Evolutionary conservation across 2,329 filamentous ascomycete genomes (phyloP).

Genomic region (Cytospora piceae): DNA sequence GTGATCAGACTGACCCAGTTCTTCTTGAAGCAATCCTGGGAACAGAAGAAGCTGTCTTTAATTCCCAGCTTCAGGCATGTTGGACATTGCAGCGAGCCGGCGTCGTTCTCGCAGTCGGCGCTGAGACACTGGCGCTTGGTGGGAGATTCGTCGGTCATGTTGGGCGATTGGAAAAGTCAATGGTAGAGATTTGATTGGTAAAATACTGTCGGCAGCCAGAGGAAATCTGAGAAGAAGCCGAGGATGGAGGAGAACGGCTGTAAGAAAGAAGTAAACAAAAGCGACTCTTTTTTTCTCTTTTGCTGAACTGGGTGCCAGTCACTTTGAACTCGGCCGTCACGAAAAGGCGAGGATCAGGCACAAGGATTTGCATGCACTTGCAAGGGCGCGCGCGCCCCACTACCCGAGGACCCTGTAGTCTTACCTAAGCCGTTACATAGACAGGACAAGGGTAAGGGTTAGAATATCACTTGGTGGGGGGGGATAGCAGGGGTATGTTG

Average conservation of each 20-base stretch:
- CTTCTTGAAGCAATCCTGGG: conserved; percentile 97
- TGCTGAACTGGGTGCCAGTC: neutral
- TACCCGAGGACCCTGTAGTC: neutral
- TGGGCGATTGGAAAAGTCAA: conserved; percentile 30
- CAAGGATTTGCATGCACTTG: neutral
- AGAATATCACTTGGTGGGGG: neutral
- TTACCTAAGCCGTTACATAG: neutral
- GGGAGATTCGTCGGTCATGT: conserved; percentile 54
- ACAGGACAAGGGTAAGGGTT: neutral
- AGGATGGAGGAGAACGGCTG: neutral
- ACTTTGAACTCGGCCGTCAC: neutral
- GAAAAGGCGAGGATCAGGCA: conserved; percentile 1
- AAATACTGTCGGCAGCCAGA: neutral
- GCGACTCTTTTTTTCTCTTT: neutral
- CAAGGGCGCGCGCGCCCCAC: neutral
- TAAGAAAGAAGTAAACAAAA: neutral
- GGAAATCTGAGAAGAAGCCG: neutral
- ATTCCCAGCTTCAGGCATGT: conserved; percentile 89
- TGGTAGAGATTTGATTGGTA: neutral
- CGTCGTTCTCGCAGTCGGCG: conserved; percentile 83
- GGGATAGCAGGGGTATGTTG: neutral
- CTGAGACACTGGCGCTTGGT: conserved; percentile 76
- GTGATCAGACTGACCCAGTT: conserved; percentile 80
- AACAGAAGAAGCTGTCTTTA: conserved; percentile 94
- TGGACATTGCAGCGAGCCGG: conserved; percentile 86